These are phyloP conservation scores for Dictyophora rubrovolvata DNA, from an alignment of 768 basidiomycete genomes.

Conservation along the genomic window DNA sequence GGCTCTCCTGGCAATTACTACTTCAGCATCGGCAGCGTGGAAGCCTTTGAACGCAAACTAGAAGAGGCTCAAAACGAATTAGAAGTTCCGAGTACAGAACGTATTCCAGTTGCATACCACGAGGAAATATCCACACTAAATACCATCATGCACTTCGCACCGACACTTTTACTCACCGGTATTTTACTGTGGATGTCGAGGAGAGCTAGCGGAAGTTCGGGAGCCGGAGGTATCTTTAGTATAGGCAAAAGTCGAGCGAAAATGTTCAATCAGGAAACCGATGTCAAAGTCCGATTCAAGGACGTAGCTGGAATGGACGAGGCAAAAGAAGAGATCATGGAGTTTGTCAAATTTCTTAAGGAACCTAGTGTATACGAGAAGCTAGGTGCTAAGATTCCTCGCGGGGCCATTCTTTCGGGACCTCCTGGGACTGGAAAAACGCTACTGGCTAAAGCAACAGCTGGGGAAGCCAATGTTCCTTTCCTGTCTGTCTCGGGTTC, in stretches of 20 bases:
- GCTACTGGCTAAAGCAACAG: conserved; percentile 93
- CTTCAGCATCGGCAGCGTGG: conserved; percentile 97
- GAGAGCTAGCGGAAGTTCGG: conserved; percentile 50
- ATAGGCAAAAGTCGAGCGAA: conserved; percentile 94
- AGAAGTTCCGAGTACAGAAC: conserved; percentile 82
- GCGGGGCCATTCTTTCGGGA: conserved; percentile 88
- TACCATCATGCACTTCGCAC: conserved; percentile 82
- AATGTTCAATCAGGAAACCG: conserved; percentile 94
- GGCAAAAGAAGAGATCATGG: conserved; percentile 99
- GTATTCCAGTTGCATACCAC: conserved; percentile 94
- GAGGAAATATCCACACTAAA: conserved; percentile 84
- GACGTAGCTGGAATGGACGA: conserved; percentile 99
- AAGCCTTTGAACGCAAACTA: conserved; percentile 91
- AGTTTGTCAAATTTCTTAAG: conserved; percentile 98
- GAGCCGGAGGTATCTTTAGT: conserved; percentile 87
- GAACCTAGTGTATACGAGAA: conserved; percentile 91
- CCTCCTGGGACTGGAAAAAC: conserved; percentile 99
- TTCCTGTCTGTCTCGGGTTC: conserved; percentile 98
- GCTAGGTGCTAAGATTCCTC: conserved; percentile 95
- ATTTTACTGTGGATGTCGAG: conserved; percentile 81
- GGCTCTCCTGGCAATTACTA: conserved; percentile 58
- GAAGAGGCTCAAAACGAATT: conserved; percentile 91
- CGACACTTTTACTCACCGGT: conserved; percentile 87
- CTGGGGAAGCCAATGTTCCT: conserved; percentile 94
- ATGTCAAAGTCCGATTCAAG: conserved; percentile 86